phyloP scores from a whole-genome alignment of 768 basidiomycete species.

The Leccinum boreale region DNA sequence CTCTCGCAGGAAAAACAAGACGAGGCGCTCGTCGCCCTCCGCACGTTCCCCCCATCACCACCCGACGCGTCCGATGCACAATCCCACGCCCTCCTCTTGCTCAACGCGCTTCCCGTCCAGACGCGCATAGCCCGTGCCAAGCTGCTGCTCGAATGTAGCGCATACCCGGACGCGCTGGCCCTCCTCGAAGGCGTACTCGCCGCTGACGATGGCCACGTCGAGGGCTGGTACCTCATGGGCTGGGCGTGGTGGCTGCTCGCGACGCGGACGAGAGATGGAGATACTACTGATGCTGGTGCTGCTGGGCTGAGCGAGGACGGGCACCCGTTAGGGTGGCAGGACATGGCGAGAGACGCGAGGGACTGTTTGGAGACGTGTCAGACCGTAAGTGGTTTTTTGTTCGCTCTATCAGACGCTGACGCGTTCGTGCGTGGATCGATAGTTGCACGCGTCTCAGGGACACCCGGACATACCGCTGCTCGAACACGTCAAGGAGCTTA shows the following conservation, averaged over 20 bases:
- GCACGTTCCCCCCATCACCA: constrained; percentile 16
- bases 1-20: constrained; percentile 85
- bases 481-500: constrained; percentile 72
- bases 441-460: constrained; percentile 71
- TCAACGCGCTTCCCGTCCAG: constrained; percentile 53
- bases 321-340: constrained; percentile 61
- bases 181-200: constrained; percentile 78
- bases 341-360: constrained; percentile 67
- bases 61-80: constrained; percentile 10
- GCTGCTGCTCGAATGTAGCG: constrained; percentile 72
- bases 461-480: constrained; percentile 76
- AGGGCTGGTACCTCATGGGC: constrained; percentile 93
- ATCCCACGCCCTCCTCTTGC: constrained; percentile 36
- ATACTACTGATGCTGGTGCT: constrained; percentile 36
- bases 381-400: constrained; percentile 44
- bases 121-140: constrained; percentile 73
- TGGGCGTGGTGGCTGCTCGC: constrained; percentile 90
- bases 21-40: constrained; percentile 56
- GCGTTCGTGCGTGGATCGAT: too few relatives aligned
- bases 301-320: constrained; percentile 33
- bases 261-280: constrained; percentile 60
- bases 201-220: constrained; percentile 80
- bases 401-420: neutral
- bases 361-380: constrained; percentile 84
- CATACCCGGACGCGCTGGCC: constrained; percentile 68